Base-by-base conservation (phyloP, 1,139 yeast species). In the Diutina mesorugosa region DNA sequence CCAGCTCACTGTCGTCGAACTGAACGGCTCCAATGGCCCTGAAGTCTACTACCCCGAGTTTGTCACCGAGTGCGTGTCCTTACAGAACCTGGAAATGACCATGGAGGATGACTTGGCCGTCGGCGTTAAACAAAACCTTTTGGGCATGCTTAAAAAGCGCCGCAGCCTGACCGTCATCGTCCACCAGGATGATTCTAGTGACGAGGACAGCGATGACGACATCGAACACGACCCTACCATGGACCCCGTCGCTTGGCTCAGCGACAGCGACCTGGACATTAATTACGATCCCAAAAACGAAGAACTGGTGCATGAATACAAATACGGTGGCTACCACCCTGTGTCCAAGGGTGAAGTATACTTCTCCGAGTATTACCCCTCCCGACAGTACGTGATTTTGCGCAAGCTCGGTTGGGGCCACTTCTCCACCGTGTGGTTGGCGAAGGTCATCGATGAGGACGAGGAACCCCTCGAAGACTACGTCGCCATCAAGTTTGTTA, bases 361-460 rank as follows among this genome's bases (percentile, higher is more conserved):
- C 66, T 50, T 12, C 16, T 32, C 45, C 14, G 21, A 30, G 28
- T 84, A 85, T 60, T 72, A 78, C 46, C 66, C 64, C 46, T 38
- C 52, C 48, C 56, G 57, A 45, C 59, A 55, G 46, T 90, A 90
- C 67, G 76, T 81, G 4, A 71, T 90, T 54, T 83, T 86, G 21
- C 77, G 96, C 59, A 90, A 90, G 67, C 73, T 90, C 5, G 96
- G 96, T 7, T 88, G 96, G 95, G 96, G 96, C 53, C 95, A 89
- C 67, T 89, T 89, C 65, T 83, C 90, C 45, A 88, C 96, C 1
- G 96, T 89, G 45, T 89, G 96, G 96, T 73, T 89, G 32, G 93
- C 95, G 8, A 79, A 75, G 59, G 60, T 62, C 21, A 28, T 38
- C 16, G 35, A 48, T 12, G 35, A 8, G 6, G 41, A 87, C 63